phyloP scores from a whole-genome alignment of 2,329 filamentous ascomycete genomes.

The Penicillium sp. region DNA sequence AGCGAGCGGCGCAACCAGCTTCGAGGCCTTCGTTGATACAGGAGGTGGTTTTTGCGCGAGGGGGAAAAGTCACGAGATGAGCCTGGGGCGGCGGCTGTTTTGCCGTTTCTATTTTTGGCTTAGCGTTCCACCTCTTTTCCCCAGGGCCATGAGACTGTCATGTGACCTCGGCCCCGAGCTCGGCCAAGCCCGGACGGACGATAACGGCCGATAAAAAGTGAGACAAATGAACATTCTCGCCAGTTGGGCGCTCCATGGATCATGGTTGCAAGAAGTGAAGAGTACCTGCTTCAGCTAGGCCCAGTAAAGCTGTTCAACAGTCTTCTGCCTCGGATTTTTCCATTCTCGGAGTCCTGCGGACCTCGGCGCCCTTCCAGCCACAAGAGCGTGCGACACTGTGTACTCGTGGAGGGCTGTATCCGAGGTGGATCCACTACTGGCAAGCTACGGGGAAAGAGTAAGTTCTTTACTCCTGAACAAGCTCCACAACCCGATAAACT shows the following conservation, averaged over 20 bases:
- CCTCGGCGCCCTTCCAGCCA: conserved; percentile 4
- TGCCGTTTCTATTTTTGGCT: conserved; percentile 22
- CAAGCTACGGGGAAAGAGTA: conserved; percentile 6
- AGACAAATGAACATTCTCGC: not conserved
- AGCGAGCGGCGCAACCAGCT: not conserved
- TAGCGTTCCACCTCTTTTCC: conserved; percentile 19
- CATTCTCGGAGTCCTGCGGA: not conserved
- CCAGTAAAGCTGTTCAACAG: no score
- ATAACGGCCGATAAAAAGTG: not conserved
- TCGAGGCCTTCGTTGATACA: not conserved
- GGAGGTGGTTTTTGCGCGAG: conserved; percentile 15
- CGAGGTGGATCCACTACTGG: conserved; percentile 11
- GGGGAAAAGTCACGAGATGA: conserved; percentile 32
- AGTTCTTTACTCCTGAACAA: conserved; percentile 6
- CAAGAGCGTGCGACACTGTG: conserved; percentile 2
- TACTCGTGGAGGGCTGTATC: conserved; percentile 10
- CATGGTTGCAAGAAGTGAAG: not conserved
- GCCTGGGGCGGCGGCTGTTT: conserved; percentile 22
- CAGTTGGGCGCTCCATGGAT: not conserved
- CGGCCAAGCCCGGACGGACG: conserved; percentile 12
- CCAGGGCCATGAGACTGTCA: conserved; percentile 5
- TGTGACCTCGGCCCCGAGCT: conserved; percentile 15
- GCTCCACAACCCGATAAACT: not conserved
- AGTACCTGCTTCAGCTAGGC: not conserved
- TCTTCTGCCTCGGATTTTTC: conserved; percentile 6